Evolutionary conservation across 768 basidiomycete genomes (phyloP).

Genomic region (Fomitopsis pulvina): DNA sequence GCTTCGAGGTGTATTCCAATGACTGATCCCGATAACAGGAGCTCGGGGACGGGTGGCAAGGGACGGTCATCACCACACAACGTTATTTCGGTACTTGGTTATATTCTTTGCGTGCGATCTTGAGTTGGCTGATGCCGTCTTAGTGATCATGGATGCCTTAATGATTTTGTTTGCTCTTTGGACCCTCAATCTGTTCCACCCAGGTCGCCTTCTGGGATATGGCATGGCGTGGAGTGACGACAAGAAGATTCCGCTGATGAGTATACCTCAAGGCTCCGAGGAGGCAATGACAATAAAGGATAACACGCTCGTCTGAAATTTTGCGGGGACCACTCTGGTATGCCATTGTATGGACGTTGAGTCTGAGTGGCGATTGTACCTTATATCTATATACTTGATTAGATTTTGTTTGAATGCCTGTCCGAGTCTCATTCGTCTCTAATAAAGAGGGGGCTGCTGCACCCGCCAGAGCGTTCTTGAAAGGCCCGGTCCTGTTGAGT

Average conservation of each 20-base stretch:
- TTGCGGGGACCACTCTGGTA: too few relatives aligned
- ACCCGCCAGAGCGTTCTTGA: too few relatives aligned
- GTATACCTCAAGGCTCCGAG: background rate
- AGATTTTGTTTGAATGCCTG: too few relatives aligned
- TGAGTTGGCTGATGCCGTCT: background rate
- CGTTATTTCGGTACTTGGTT: constrained; percentile 35
- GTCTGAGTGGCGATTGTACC: too few relatives aligned
- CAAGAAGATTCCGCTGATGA: background rate
- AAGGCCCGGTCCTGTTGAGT: too few relatives aligned
- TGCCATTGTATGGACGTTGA: too few relatives aligned
- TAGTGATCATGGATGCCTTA: constrained; percentile 46
- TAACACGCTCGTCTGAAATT: too few relatives aligned
- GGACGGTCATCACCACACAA: constrained; percentile 41
- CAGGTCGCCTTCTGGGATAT: constrained; percentile 31
- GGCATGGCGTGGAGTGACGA: constrained; percentile 6
- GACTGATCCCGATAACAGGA: constrained; percentile 20
- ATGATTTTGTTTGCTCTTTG: constrained; percentile 42
- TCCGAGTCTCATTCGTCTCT: too few relatives aligned
- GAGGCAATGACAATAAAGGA: background rate
- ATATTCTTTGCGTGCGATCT: too few relatives aligned
- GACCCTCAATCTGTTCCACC: constrained; percentile 39
- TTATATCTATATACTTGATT: too few relatives aligned
- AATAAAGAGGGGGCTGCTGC: too few relatives aligned
- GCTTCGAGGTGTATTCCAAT: too few relatives aligned
- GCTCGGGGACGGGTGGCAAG: constrained; percentile 43